Evolutionary conservation across 768 basidiomycete species (phyloP).

Genomic region (Tricholoma bakamatsutake): DNA sequence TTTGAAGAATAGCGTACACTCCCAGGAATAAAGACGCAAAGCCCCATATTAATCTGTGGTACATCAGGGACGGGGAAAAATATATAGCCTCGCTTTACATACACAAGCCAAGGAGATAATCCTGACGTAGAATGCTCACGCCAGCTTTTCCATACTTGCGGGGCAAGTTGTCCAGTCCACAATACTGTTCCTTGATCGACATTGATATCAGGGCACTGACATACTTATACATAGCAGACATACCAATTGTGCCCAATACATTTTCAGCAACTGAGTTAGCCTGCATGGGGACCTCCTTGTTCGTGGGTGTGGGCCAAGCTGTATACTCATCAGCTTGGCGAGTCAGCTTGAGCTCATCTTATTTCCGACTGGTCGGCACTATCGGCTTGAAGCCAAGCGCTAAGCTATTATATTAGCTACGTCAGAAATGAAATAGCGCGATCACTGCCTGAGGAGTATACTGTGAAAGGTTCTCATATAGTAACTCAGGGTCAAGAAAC

Average conservation of each 20-base stretch:
- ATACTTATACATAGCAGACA: slow-evolving; percentile 7
- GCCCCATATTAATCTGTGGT: slow-evolving; percentile 55
- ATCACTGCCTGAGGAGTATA: no score
- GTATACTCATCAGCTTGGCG: no score
- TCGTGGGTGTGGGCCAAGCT: no score
- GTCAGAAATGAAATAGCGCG: no score
- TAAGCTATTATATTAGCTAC: not conserved
- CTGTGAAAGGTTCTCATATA: no score
- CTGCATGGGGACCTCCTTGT: slow-evolving; percentile 38
- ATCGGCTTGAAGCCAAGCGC: no score
- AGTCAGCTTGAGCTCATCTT: no score
- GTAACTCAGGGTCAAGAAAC: no score
- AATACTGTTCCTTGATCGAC: slow-evolving; percentile 48
- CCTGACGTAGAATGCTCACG: slow-evolving; percentile 62
- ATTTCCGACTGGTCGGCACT: no score
- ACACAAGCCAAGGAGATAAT: slow-evolving; percentile 65
- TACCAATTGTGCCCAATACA: slow-evolving; percentile 63
- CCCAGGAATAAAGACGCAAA: slow-evolving; percentile 55
- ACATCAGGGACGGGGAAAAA: not conserved
- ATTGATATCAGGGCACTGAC: not conserved
- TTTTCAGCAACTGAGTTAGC: slow-evolving; percentile 55
- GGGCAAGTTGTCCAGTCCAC: slow-evolving; percentile 64
- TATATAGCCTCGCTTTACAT: slow-evolving; percentile 12
- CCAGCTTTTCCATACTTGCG: slow-evolving; percentile 72
- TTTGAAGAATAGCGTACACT: slow-evolving; percentile 58